Percentiles rank a stretch among this genome's conserved stretches.
phyloP scores from a whole-genome alignment of 257 asterid genomes.

The Solanum sejunctum region DNA sequence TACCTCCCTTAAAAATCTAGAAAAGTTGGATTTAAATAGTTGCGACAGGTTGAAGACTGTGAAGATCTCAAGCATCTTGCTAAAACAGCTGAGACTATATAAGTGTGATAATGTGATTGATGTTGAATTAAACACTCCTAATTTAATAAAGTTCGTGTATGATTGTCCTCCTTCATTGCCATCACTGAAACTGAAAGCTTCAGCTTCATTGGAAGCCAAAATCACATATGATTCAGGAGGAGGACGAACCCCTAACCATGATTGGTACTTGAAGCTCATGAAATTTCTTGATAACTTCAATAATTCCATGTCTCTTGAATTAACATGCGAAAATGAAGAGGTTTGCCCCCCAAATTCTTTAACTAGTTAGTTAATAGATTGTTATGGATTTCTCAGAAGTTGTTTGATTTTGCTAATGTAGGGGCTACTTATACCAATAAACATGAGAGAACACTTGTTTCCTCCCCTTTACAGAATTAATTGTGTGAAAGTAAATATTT shows the following conservation, averaged over 20 bases:
- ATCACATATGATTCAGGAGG: neutral
- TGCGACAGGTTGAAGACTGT: neutral
- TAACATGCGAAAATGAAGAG: neutral
- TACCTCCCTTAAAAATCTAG: neutral
- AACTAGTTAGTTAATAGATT: neutral
- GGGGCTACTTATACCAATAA: neutral
- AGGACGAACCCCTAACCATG: neutral
- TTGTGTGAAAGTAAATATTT: neutral
- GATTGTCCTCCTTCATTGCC: neutral
- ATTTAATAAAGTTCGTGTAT: neutral
- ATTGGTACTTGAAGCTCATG: neutral
- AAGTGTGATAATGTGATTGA: neutral
- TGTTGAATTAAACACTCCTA: neutral
- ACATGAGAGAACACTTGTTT: neutral
- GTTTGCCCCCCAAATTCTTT: neutral
- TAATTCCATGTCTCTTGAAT: neutral
- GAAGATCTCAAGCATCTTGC: neutral
- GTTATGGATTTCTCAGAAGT: neutral
- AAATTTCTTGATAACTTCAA: neutral
- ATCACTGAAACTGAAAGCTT: neutral
- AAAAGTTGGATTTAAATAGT: neutral
- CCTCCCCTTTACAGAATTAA: neutral
- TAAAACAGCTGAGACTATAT: neutral
- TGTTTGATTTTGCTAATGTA: neutral
- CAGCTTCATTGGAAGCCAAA: neutral